Conservation (phyloP, 805 yeast genomes). For the Saccharomyces kudriavzevii region DNA sequence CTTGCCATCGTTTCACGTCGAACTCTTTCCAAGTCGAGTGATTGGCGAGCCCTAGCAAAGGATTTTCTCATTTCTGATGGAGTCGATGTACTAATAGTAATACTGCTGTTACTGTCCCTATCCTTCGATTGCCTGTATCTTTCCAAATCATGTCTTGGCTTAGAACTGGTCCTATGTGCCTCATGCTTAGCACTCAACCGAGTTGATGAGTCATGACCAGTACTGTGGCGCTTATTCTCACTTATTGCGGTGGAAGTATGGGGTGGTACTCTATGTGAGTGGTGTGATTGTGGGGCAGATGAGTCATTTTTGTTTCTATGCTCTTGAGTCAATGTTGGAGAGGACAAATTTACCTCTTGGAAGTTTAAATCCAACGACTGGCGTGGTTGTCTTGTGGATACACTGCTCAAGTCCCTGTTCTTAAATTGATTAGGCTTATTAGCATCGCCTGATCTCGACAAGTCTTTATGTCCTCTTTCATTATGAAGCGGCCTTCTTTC, state of each 20-base stretch:
- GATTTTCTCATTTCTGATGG: constrained; percentile 15
- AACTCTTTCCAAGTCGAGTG: constrained; percentile 23
- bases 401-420: background rate
- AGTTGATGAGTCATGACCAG: constrained; percentile 1
- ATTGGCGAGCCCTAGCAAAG: constrained; percentile 23
- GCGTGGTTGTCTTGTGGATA: background rate
- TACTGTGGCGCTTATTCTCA: background rate
- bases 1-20: constrained; percentile 17
- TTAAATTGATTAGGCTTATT: background rate
- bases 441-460: background rate
- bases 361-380: background rate
- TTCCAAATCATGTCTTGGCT: constrained; percentile 8
- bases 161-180: background rate
- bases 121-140: constrained; percentile 8
- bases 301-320: constrained; percentile 4
- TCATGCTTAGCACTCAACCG: background rate
- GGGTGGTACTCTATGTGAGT: background rate
- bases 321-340: constrained; percentile 4
- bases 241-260: constrained; percentile 1
- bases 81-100: constrained; percentile 6
- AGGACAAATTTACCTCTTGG: constrained; percentile 4
- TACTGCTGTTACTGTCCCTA: constrained; percentile 14
- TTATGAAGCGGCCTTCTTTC: constrained; percentile 1
- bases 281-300: background rate
- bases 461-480: background rate